These are phyloP conservation scores for Chlamydomonas sphaeroides DNA, from an alignment of 139 green algal species.

Conservation along the genomic window DNA sequence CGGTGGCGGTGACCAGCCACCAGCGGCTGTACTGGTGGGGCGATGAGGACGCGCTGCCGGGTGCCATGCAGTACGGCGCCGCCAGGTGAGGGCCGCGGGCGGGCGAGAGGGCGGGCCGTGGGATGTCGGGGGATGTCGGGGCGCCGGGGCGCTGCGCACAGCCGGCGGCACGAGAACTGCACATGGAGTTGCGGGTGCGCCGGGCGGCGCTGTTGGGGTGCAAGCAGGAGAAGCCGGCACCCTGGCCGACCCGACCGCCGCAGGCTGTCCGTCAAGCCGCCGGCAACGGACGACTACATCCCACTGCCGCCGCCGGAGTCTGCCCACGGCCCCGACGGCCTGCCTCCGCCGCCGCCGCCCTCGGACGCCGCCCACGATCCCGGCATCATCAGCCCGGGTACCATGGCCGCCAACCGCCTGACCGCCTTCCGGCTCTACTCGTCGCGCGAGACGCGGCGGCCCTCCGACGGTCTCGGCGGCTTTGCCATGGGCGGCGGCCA, in stretches of 20 bases:
- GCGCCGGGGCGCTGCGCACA: too few species aligned
- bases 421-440: conserved; percentile 14
- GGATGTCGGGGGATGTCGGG: too few species aligned
- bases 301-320: background rate
- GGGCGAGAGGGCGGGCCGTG: background rate
- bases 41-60: conserved; percentile 24
- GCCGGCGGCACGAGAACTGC: too few species aligned
- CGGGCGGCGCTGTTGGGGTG: too few species aligned
- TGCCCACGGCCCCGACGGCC: background rate
- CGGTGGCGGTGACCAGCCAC: conserved; percentile 22
- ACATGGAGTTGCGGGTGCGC: too few species aligned
- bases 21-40: conserved; percentile 36
- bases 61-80: conserved; percentile 21
- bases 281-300: background rate
- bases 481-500: too few species aligned
- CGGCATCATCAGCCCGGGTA: too few species aligned
- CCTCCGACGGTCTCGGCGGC: background rate
- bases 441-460: background rate
- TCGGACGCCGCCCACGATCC: background rate
- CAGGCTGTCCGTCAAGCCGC: background rate
- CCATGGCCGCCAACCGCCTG: background rate
- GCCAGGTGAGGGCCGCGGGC: background rate
- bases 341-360: conserved; percentile 10
- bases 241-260: background rate
- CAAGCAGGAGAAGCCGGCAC: too few species aligned